Base-by-base conservation (phyloP, 768 basidiomycete species). In the Leucogyrophana mollusca region DNA sequence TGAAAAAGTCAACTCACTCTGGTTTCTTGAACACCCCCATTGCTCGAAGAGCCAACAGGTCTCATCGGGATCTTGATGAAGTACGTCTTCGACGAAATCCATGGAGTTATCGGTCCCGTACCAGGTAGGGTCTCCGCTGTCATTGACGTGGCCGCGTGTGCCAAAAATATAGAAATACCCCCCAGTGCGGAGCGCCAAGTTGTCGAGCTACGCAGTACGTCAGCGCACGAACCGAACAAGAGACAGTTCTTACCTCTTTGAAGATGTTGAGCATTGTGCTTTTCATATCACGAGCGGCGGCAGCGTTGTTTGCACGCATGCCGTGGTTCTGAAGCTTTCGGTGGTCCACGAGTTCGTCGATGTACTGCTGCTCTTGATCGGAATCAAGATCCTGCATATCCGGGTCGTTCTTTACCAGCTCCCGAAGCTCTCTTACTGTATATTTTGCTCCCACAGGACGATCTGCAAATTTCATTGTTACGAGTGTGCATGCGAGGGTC, bases 111-210 rank as follows among this genome's bases (percentile, higher is more conserved):
- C 36, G 10, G 25, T 50, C 14, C 25, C 35, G 25, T 30, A 14
- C 42, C 35, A 46, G 4, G 44, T 40, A 17, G 44, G 18, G 34
- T 45, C 44, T 10, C 24, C 34, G 11, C 30, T 38, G 34, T 46
- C 44, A 18, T 50, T 50, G 49, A 50, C 38, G 39, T 50, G 49
- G 9, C 49, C 49, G 17, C 25, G 36, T 1, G 45, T 46, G 11
- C 40, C 37, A 25, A 50, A 49, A 16, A 49, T 18, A 14, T n/a
- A 21, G 3, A 24, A 40, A 34, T 47, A 47, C 20, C 23, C 16
- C 9, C 46, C 27, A 5, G 46, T 47, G 10, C 40, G 46, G 30
- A 14, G 4, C 4, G 11, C 16, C 21, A 47, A 9, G 32, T 41
- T 40, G 14, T 47, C 46, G 13, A 47, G 40, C 46, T 47, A 27